Conservation (phyloP, 441 rosid genomes). For the Monsonia emarginata region DNA sequence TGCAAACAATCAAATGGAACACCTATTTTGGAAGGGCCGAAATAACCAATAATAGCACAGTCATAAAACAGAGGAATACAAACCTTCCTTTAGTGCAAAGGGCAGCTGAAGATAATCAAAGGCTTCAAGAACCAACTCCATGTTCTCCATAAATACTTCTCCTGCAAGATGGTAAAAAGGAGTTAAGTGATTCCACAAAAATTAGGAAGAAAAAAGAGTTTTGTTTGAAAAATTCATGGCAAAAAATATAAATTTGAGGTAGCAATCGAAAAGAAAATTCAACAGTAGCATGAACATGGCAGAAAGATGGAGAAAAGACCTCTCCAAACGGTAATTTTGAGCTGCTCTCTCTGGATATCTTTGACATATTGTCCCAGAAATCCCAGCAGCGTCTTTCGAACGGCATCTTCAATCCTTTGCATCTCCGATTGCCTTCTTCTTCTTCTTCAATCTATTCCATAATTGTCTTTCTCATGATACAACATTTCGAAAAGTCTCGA, state of each 20-base stretch:
- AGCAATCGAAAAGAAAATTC: neutral
- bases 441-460: neutral
- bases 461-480: neutral
- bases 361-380: constrained; percentile 77
- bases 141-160: constrained; percentile 68
- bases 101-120: constrained; percentile 84
- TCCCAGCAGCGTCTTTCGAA: constrained; percentile 55
- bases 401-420: constrained; percentile 62
- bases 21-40: no score
- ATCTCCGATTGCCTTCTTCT: constrained; percentile 1
- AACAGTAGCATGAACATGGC: neutral
- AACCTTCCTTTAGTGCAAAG: constrained; percentile 66
- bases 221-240: neutral
- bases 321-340: constrained; percentile 72
- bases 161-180: constrained; percentile 7
- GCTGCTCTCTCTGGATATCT: constrained; percentile 69
- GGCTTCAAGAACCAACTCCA: constrained; percentile 78
- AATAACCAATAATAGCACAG: neutral
- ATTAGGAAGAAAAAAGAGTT: neutral
- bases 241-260: neutral
- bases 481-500: no score
- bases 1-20: no score
- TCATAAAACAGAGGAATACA: neutral
- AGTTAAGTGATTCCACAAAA: neutral
- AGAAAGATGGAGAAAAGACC: constrained; percentile 1